These are phyloP conservation scores for Cyanophora paradoxa DNA, from an alignment of 78 protist genomes.

Conservation along the genomic window DNA sequence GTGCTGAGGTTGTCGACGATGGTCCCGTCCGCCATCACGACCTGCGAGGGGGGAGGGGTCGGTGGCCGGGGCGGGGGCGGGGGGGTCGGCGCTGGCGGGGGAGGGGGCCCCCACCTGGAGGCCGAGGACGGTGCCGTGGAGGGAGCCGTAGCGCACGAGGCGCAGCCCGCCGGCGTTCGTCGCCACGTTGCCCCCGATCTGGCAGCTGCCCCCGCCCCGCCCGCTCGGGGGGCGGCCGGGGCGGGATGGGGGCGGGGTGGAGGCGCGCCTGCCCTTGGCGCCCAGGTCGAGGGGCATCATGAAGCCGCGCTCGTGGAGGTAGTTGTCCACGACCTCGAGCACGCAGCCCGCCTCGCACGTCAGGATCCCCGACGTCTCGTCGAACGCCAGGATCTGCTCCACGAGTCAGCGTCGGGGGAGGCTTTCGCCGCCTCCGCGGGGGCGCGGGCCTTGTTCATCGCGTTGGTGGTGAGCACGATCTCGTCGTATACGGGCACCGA, in stretches of 20 bases:
- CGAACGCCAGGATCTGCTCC: neutral
- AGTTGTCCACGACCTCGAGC: slow-evolving; percentile 51
- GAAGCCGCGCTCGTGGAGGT: slow-evolving; percentile 46
- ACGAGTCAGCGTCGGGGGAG: too few relatives aligned
- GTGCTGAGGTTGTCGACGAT: slow-evolving; percentile 50
- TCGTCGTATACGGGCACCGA: slow-evolving; percentile 84
- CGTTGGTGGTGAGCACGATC: slow-evolving; percentile 46
- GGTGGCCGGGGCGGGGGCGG: too few relatives aligned
- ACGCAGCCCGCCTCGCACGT: slow-evolving; percentile 75
- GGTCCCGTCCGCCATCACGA: slow-evolving; percentile 73
- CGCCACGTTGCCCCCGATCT: slow-evolving; percentile 88
- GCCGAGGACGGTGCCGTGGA: slow-evolving; percentile 83
- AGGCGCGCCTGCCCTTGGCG: slow-evolving; percentile 81
- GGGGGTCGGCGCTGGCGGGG: too few relatives aligned
- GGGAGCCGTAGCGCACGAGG: slow-evolving; percentile 77
- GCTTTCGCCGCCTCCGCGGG: too few relatives aligned
- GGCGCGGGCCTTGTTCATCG: slow-evolving; percentile 60
- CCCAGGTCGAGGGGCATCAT: slow-evolving; percentile 90
- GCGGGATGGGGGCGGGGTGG: too few relatives aligned
- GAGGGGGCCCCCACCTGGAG: slow-evolving; percentile 75
- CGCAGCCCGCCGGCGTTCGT: slow-evolving; percentile 95
- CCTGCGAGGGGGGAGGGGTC: too few relatives aligned
- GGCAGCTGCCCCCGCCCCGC: slow-evolving; percentile 69
- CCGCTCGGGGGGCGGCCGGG: too few relatives aligned
- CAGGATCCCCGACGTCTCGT: slow-evolving; percentile 28